Evolutionary conservation across 495 filamentous ascomycete genomes (phyloP), one percentile per base, ranked within the genome.

Genomic region (Oleoguttula mirabilis): DNA sequence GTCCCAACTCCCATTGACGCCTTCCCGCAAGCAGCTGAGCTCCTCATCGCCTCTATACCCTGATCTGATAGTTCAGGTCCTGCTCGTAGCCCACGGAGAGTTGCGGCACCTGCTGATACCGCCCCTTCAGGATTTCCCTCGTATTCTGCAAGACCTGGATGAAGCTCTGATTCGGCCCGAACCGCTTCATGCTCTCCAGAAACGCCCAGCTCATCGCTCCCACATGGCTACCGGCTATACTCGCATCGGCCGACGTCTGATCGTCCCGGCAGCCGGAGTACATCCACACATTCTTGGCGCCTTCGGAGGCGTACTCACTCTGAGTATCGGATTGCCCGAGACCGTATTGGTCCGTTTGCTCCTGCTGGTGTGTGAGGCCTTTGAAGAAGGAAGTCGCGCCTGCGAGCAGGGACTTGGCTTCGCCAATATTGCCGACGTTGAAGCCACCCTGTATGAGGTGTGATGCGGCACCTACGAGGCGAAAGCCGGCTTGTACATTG

Each of bases 181-280:
- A 59, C 51, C 61, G 56, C 50, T 61, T 62, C 65, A 78, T 63
- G 10, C 65, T 63, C 48, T 67, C 58, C 35, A 77, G 54, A 36
- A 78, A 70, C 0, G 70, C 73, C 66, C 70, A 76, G 14, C 67
- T 72, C 75, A 78, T 76, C 1, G 73, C 74, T 0, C 72, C 72
- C 11, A 54, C 52, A 20, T 43, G 41, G 15, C 52, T 51, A 0
- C 72, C 71, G 11, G 63, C 60, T 40, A 77, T 77, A 27, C 58
- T 65, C 21, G 75, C 70, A 58, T 77, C 73, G 23, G 75, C 73
- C 25, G 61, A 67, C 1, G 73, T 77, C 61, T 78, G 72, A 43
- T 76, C 66, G 56, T 76, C 74, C 11, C 65, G 57, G 53, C 73
- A 78, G 3, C 74, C 74, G 33, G 61, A 67, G 47, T 73, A 76